Evolutionary conservation across 139 green algal genomes (phyloP).

Genomic region (Volvox reticuliferus): DNA sequence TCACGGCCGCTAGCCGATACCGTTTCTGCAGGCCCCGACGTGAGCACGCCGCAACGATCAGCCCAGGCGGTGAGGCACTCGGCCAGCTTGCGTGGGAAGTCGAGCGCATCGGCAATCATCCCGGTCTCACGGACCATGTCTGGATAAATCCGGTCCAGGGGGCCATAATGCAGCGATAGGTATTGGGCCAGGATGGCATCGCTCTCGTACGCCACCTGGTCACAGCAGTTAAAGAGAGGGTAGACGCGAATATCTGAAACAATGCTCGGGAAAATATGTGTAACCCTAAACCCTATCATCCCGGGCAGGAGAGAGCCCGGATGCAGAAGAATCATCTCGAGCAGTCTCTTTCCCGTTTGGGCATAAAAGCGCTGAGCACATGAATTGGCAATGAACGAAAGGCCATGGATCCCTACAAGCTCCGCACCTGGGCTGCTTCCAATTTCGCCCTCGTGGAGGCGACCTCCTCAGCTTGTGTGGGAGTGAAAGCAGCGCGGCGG

Average conservation of each 20-base stretch:
- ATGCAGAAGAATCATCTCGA: too few species aligned
- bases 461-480: slow-evolving; percentile 57
- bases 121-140: slow-evolving; percentile 30
- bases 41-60: slow-evolving; percentile 5
- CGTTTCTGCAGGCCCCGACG: neutral
- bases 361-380: too few species aligned
- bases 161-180: slow-evolving; percentile 68
- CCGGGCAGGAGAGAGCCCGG: too few species aligned
- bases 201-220: slow-evolving; percentile 65
- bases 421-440: slow-evolving; percentile 58
- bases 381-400: too few species aligned
- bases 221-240: too few species aligned
- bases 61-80: slow-evolving; percentile 56
- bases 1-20: neutral
- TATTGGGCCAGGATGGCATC: slow-evolving; percentile 69
- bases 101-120: slow-evolving; percentile 40
- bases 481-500: slow-evolving; percentile 60
- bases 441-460: slow-evolving; percentile 50
- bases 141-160: slow-evolving; percentile 51
- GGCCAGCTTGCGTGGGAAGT: slow-evolving; percentile 61
- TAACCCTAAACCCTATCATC: too few species aligned
- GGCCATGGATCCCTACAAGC: neutral
- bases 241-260: too few species aligned
- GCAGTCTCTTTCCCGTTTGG: too few species aligned
- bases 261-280: too few species aligned